phyloP scores from a whole-genome alignment of 73 alveolate species.

The Breviolum minutum region DNA sequence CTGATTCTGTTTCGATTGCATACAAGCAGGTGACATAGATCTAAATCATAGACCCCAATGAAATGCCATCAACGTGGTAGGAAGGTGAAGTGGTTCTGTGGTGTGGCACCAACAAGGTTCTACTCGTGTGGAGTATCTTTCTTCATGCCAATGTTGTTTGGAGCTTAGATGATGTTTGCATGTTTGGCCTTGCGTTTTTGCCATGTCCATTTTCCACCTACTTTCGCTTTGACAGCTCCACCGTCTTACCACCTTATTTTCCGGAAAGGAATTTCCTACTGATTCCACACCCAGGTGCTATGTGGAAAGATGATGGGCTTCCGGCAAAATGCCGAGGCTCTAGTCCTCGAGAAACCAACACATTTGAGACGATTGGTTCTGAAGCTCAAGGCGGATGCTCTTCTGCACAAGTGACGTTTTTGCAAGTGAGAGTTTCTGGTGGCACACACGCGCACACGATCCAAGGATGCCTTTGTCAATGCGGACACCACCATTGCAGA shows the following conservation, averaged over 20 bases:
- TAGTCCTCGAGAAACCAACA: neutral
- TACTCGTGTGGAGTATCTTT: constrained; percentile 1
- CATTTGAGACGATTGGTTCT: constrained; percentile 2
- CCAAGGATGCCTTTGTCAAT: constrained; percentile 30
- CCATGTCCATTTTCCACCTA: too few relatives aligned
- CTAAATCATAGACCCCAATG: too few relatives aligned
- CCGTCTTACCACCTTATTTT: too few relatives aligned
- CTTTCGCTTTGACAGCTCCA: too few relatives aligned
- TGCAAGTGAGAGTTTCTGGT: neutral
- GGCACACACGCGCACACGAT: neutral
- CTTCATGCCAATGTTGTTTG: constrained; percentile 8
- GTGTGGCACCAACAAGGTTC: neutral
- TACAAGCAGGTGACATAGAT: too few relatives aligned
- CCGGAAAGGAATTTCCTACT: too few relatives aligned
- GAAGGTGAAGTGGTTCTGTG: neutral
- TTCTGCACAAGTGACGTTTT: neutral
- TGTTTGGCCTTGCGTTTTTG: neutral
- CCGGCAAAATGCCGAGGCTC: constrained; percentile 29
- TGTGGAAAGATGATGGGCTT: constrained; percentile 57
- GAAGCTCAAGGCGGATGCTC: constrained; percentile 19
- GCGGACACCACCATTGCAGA: constrained; percentile 15
- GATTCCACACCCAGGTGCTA: neutral
- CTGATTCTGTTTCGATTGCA: too few relatives aligned
- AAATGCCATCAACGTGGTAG: too few relatives aligned
- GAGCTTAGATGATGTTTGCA: neutral